Base-by-base conservation (phyloP, 2,329 filamentous ascomycete genomes). In the Colletotrichum incanum region DNA sequence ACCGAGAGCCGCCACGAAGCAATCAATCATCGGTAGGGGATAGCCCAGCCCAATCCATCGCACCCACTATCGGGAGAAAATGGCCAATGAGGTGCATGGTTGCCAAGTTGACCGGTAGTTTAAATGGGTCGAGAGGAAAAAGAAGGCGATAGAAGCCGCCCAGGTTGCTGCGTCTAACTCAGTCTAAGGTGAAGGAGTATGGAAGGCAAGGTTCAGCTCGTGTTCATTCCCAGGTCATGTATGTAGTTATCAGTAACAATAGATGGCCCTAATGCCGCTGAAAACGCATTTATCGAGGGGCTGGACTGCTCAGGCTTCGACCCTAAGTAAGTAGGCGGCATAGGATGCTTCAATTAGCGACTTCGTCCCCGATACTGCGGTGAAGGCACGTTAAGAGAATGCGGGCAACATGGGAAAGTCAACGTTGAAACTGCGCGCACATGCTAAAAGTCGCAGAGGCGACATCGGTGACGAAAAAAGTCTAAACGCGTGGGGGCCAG, bases 131-230 rank as follows among this genome's bases (percentile, higher is more conserved):
- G 9, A 64, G 18, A 52, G 39, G 8, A 31, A 52, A 18, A 59
- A 50, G 70, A 72, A 72, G 70, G 65, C 66, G 54, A 70, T 65
- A 61, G 70, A 72, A 72, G 37, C 65, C 60, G 60, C 47, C 34
- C 47, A 64, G 60, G 55, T 61, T 67, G 39, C 50, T 60, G 34
- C 26, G 34, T 61, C 69, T 60, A 63, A 41, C 65, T 41, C 26
- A 56, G 26, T 41, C 41, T 26, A 45, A 12, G 34, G 20, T 65
- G 54, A 62, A 58, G 47, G 31, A 54, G 43, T 55, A 45, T 45
- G 68, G 50, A 55, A 62, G 34, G 69, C 34, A 61, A 56, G 59
- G 65, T 71, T 71, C 31, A 60, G 55, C 45, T 64, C 26, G 54
- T 9, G 7, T 50, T 23, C 39, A 18, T 23, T 61, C 8, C 12